Base-by-base conservation (phyloP, 83 land plant species). In the Thuja plicata region DNA sequence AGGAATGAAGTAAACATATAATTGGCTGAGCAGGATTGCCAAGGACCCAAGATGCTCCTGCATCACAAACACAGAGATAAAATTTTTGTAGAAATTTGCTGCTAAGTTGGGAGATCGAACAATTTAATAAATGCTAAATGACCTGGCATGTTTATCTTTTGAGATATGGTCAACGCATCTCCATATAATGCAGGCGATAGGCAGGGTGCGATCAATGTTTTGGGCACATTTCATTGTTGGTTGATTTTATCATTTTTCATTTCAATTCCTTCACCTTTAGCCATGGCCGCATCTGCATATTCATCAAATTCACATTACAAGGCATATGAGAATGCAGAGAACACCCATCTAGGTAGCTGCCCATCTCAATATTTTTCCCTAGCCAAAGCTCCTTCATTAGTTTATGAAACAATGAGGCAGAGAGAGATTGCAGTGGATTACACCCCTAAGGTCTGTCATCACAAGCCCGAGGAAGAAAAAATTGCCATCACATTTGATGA, bases 341-440 rank as follows among this genome's bases (percentile, higher is more conserved):
- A 37, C 4, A 2, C 70, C 34, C 38, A 38, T 41, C 27, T 41
- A 9, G 7, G 13, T 9, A 41, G 11, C 12, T 37, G 38, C 89
- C 88, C 52, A 55, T 46, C n/a, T 71, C 45, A 60, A 37, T 60
- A 40, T 54, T 87, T 73, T 35, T 15, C 79, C 60, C 48, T 89
- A 10, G 77, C 84, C 9, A 27, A 35, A 60, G 17, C 76, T 60
- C 17, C 87, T 87, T 24, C 87, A 32, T 62, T 62, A 30, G n/a
- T 21, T 41, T 35, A 24, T 76, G 38, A 32, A 76, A 91, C 92
- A 15, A 84, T 71, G 88, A 54, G 87, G 88, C 91, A 94, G 66
- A 88, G 87, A 21, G 88, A 91, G 85, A 94, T 95, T 15, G 97
- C 90, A 50, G 91, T 95, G 3, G 95, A 95, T 89, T 95, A 95